Evolutionary conservation across 495 filamentous ascomycete species (phyloP).

Genomic region (Astrothelium subdiscretum): DNA sequence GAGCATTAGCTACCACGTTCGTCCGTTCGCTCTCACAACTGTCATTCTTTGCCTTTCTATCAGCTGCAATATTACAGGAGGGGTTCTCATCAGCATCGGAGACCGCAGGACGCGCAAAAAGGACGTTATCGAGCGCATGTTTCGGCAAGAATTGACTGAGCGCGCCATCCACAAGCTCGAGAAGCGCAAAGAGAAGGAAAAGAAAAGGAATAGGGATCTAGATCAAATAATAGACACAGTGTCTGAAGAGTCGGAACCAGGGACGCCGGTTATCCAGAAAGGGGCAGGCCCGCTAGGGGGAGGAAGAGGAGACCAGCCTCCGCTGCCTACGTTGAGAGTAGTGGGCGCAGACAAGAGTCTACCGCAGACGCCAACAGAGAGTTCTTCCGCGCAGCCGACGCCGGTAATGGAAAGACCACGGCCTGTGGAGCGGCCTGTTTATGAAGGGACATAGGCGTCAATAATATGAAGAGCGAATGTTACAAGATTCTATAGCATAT

Average conservation of each 20-base stretch:
- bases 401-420: neutral
- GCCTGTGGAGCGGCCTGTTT: neutral
- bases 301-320: neutral
- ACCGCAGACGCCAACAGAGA: neutral
- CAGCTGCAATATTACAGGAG: conserved; percentile 57
- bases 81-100: conserved; percentile 59
- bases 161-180: conserved; percentile 61
- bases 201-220: neutral
- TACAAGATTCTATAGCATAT: too few relatives aligned
- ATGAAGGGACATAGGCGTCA: neutral
- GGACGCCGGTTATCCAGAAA: neutral
- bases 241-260: neutral
- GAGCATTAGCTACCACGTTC: conserved; percentile 50
- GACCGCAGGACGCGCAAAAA: conserved; percentile 66
- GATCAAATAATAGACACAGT: neutral
- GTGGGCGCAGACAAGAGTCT: neutral
- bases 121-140: conserved; percentile 64
- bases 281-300: neutral
- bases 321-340: neutral
- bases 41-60: conserved; percentile 70
- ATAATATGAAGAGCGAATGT: too few relatives aligned
- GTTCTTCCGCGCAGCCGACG: neutral
- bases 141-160: conserved; percentile 58
- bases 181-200: conserved; percentile 20
- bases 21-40: conserved; percentile 60